phyloP scores from a whole-genome alignment of 495 filamentous ascomycete species.

The Penicillium argentinense region DNA sequence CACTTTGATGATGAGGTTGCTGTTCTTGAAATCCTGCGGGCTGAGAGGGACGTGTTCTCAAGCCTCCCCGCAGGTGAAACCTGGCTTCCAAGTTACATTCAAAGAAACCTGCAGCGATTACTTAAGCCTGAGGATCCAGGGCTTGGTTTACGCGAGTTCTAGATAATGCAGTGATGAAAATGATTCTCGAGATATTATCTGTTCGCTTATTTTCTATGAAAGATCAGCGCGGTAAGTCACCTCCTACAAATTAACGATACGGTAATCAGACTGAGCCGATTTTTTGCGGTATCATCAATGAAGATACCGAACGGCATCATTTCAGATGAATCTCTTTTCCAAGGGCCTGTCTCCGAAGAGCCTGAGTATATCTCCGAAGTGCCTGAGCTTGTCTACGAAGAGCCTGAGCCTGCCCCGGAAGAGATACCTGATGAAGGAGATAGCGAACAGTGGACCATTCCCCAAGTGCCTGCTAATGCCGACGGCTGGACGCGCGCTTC shows the following conservation, averaged over 20 bases:
- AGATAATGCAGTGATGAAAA: slow-evolving; percentile 15
- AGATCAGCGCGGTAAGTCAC: slow-evolving; percentile 1
- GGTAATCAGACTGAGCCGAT: background rate
- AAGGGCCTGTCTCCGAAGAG: background rate
- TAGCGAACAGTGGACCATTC: background rate
- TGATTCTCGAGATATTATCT: slow-evolving; percentile 13
- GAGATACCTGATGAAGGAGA: background rate
- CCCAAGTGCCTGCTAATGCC: background rate
- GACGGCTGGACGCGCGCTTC: background rate
- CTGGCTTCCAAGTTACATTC: slow-evolving; percentile 12
- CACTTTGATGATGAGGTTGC: slow-evolving; percentile 4
- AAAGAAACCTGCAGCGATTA: slow-evolving; percentile 7
- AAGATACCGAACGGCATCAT: slow-evolving; percentile 7
- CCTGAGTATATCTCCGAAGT: background rate
- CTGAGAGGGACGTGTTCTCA: slow-evolving; percentile 8
- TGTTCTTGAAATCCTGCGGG: slow-evolving; percentile 7
- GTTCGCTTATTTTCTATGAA: slow-evolving; percentile 12
- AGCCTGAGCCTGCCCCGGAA: background rate
- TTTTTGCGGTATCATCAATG: slow-evolving; percentile 1
- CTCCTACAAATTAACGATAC: slow-evolving; percentile 4
- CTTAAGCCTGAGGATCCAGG: slow-evolving; percentile 1
- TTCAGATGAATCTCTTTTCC: slow-evolving; percentile 5
- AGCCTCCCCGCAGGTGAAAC: slow-evolving; percentile 7
- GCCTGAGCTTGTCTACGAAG: slow-evolving; percentile 1
- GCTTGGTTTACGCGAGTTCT: slow-evolving; percentile 1